Percentiles rank a stretch among this genome's conserved stretches.
phyloP scores from a whole-genome alignment of 2,329 filamentous ascomycete species.

The Xylaria sp. region DNA sequence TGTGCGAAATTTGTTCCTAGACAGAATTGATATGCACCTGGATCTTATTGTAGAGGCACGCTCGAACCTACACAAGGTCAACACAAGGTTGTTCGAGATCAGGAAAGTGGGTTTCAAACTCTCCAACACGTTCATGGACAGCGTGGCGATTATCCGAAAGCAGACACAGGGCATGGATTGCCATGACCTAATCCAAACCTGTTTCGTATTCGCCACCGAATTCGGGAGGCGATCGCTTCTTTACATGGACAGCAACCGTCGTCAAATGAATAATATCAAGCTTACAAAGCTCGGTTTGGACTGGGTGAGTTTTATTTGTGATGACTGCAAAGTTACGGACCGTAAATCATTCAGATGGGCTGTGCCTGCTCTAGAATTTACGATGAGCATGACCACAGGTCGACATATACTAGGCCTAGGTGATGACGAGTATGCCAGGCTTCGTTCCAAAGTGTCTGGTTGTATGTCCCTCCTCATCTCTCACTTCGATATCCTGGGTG shows the following conservation, averaged over 20 bases:
- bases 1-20: conserved; percentile 78
- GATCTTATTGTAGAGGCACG: conserved; percentile 90
- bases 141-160: conserved; percentile 87
- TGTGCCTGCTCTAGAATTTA: conserved; percentile 91
- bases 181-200: conserved; percentile 95
- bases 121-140: conserved; percentile 98
- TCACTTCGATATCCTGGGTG: conserved; percentile 99
- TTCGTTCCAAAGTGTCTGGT: conserved; percentile 88
- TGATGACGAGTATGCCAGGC: conserved; percentile 81
- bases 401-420: conserved; percentile 91
- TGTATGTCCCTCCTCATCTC: conserved; percentile 98
- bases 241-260: conserved; percentile 93
- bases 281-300: conserved; percentile 91
- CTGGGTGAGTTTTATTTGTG: conserved; percentile 97
- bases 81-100: conserved; percentile 88
- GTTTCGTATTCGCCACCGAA: conserved; percentile 98
- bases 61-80: conserved; percentile 91
- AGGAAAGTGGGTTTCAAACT: conserved; percentile 95
- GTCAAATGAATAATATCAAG: conserved; percentile 97
- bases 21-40: conserved; percentile 81
- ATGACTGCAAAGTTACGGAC: conserved; percentile 93
- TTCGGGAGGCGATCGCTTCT: conserved; percentile 94
- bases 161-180: conserved; percentile 86
- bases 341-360: conserved; percentile 98
- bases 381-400: conserved; percentile 95